Evolutionary conservation across 768 basidiomycete genomes (phyloP), one percentile per base, ranked within the genome.

Genomic region (Termitomyces titanicus): DNA sequence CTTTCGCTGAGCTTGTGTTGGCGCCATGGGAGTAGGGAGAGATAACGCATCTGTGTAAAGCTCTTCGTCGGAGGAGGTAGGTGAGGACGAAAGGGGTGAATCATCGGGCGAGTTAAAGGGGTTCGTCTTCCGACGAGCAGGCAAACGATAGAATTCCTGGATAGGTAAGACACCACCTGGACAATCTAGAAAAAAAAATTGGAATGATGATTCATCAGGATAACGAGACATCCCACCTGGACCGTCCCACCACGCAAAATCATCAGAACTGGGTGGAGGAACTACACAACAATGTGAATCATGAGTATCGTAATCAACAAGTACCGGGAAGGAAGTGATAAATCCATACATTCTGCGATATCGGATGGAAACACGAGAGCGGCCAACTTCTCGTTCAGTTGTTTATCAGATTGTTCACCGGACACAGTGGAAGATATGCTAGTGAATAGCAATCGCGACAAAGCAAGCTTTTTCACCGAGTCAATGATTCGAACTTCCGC

Each of bases 21-120:
- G 89, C 43, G 79, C 76, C 61, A 91, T 81, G 8, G 89, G 88
- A 47, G 83, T 75, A 60, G 85, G 90, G 48, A 91, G 66, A n/a
- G 82, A 74, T 38, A 86, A 73, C 6, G 89, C 89, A 63, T 89
- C 80, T 33, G 78, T 80, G 70, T 91, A 94, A 18, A 94, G 72
- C 63, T 92, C 90, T 65, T 94, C 92, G 59, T 94, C 92, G 2
- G 89, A 90, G 8, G 89, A 88, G 8, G 92, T 88, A 7, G 88
- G 87, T 3, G 86, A 90, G 3, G 86, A 85, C 13, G 89, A 88
- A 33, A 84, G 61, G 6, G 86, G 79, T 0, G 88, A 89, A 40
- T 83, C 81, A 46, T 68, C 68, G 2, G 83, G 78, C 22, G 86
- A 87, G 61, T 89, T 87, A 62, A 92, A 93, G 1, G 92, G 92